Evolutionary conservation across 306 rosid species (phyloP), one percentile per base, ranked within the genome.

Genomic region (Trifolium fragiferum): DNA sequence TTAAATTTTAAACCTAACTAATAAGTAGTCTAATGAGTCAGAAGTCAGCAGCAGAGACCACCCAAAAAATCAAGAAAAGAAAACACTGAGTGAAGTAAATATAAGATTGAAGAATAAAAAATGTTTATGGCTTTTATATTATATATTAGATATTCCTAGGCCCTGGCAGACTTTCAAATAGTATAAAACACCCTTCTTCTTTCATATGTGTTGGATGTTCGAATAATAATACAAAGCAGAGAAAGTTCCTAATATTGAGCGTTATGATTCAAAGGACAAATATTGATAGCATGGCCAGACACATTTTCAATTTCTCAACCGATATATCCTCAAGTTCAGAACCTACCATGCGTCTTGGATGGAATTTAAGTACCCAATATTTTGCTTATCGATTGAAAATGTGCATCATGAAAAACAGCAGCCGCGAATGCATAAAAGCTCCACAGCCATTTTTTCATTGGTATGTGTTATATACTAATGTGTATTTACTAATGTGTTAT

Each of bases 371-470:
- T 15, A 62, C 30, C 7, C 61, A 70, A 47, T 23, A 54, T 38
- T 70, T 20, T 32, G 64, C 51, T 60, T 46, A 76, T 60, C 59
- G 76, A 72, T 27, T 27, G 67, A 79, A 67, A 43, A 53, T 21
- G 74, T 59, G 18, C 66, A 27, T 16, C 2, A 10, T 7, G 50
- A 1, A 54, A 20, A 53, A 63, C 53, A 33, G 54, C 57, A 60
- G 55, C 66, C 12, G n/a, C 9, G 1, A 27, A 59, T 38, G 37
- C 64, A 18, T 63, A 68, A 16, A 41, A 68, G 51, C n/a, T n/a
- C n/a, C n/a, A n/a, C n/a, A n/a, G n/a, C n/a, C n/a, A n/a, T n/a
- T n/a, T n/a, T n/a, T n/a, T n/a, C n/a, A n/a, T n/a, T n/a, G n/a
- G n/a, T n/a, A n/a, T n/a, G n/a, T n/a, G n/a, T n/a, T n/a, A n/a